Evolutionary conservation across 2,329 filamentous ascomycete species (phyloP).

Genomic region (Phialocephala subalpina): DNA sequence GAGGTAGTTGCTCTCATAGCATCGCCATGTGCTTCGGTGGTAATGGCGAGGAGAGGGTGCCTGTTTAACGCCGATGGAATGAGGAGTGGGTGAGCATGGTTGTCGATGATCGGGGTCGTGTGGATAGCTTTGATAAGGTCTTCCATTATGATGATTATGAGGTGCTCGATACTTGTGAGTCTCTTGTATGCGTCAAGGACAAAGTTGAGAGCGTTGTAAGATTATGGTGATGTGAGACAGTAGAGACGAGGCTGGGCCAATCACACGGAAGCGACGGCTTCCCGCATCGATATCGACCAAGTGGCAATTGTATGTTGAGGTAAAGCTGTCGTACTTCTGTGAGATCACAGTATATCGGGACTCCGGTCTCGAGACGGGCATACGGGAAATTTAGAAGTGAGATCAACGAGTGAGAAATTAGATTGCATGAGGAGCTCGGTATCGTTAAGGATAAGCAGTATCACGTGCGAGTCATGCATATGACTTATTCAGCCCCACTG

Average conservation of each 20-base stretch:
- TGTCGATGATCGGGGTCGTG: conserved; percentile 72
- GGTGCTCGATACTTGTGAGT: neutral
- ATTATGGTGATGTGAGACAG: neutral
- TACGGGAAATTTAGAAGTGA: neutral
- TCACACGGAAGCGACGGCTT: neutral
- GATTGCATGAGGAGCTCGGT: neutral
- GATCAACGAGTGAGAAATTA: conserved; percentile 1
- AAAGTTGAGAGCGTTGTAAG: neutral
- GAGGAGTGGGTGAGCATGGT: conserved; percentile 76
- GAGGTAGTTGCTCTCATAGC: conserved; percentile 69
- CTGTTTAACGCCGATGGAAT: conserved; percentile 56
- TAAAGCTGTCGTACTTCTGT: neutral
- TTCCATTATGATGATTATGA: conserved; percentile 30
- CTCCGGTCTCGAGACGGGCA: neutral
- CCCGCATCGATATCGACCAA: too few species aligned
- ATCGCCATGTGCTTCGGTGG: conserved; percentile 75
- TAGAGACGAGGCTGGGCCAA: too few species aligned
- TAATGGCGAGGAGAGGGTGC: conserved; percentile 65
- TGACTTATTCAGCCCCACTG: neutral
- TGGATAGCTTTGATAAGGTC: conserved; percentile 51
- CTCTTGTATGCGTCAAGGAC: neutral
- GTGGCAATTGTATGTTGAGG: too few species aligned
- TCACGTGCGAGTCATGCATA: neutral
- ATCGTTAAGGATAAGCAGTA: neutral
- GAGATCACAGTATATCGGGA: neutral